phyloP scores from a whole-genome alignment of 495 filamentous ascomycete species.

The Aspergillus avenaceus region DNA sequence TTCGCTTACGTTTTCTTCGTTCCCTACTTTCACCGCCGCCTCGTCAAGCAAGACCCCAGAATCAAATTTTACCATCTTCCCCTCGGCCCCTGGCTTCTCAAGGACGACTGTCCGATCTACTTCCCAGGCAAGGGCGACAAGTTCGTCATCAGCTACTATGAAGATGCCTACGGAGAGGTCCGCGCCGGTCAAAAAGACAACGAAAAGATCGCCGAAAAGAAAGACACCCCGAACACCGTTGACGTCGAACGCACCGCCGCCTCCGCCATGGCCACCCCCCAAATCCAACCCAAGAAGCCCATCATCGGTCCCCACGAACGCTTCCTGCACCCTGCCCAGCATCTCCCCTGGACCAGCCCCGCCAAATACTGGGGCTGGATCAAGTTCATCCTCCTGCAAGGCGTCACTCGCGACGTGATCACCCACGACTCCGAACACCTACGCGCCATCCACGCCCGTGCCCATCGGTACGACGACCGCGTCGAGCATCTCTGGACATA shows the following conservation, averaged over 20 bases:
- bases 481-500: conserved; percentile 69
- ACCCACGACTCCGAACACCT: conserved; percentile 42
- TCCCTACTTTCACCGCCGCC: conserved; percentile 57
- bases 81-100: conserved; percentile 51
- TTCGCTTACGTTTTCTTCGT: conserved; percentile 56
- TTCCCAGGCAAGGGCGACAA: conserved; percentile 42
- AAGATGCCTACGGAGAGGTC: conserved; percentile 27
- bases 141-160: conserved; percentile 49
- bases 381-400: conserved; percentile 50
- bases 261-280: conserved; percentile 17
- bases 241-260: conserved; percentile 61
- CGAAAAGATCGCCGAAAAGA: conserved; percentile 35
- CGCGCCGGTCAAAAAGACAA: conserved; percentile 16
- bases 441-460: conserved; percentile 55
- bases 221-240: conserved; percentile 51
- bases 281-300: conserved; percentile 21
- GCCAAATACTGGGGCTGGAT: conserved; percentile 35
- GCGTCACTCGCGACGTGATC: conserved; percentile 59
- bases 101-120: conserved; percentile 40
- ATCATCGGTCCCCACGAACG: conserved; percentile 27
- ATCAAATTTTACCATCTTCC: conserved; percentile 55
- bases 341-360: conserved; percentile 26
- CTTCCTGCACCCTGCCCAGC: conserved; percentile 28
- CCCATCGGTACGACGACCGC: conserved; percentile 62
- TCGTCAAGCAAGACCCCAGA: conserved; percentile 52